Evolutionary conservation across 2,329 filamentous ascomycete species (phyloP), one percentile per base, ranked within the genome.

Genomic region (Macrophomina tecta): DNA sequence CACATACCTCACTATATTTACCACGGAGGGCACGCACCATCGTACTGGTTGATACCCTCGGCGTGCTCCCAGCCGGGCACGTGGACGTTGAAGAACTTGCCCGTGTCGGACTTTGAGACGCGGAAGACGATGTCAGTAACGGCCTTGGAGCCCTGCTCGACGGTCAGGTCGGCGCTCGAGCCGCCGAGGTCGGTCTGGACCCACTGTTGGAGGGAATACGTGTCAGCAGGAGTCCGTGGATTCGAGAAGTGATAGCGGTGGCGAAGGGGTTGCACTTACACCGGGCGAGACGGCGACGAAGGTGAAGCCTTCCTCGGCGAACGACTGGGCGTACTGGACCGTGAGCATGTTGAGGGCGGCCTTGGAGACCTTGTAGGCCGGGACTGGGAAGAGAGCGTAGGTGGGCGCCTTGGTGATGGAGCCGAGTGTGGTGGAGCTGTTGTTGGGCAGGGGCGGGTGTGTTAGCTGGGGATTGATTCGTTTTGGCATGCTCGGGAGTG

Each of bases 51-150:
- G 23, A 23, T 23, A 23, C 23, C 23, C 23, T 23, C 23, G 23
- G 23, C 23, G 23, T 23, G 23, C 23, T 23, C 23, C 23, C 23
- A 23, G 23, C 23, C 80, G 1, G 75, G 70, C 4, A 81, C 75
- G 64, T 73, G 71, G 23, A 82, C 77, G 49, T 80, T 80, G 14
- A 77, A 36, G 51, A 86, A 89, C 68, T 81, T 86, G 12, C 83
- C 83, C 68, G 77, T 82, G 36, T 79, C 76, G 61, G 78, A 75
- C 3, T 78, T 75, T 0, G 74, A 79, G 5, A 77, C 28, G 64
- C 73, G 16, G 82, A 48, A 69, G 0, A 89, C 75, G 68, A 87
- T 85, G 1, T 78, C 75, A 40, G 79, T 69, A 5, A 80, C 73
- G 1, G 75, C 77, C 5, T 77, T 73, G 0, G 78, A 78, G 5